Base-by-base conservation (phyloP, 495 filamentous ascomycete species). In the Terfezia boudieri region DNA sequence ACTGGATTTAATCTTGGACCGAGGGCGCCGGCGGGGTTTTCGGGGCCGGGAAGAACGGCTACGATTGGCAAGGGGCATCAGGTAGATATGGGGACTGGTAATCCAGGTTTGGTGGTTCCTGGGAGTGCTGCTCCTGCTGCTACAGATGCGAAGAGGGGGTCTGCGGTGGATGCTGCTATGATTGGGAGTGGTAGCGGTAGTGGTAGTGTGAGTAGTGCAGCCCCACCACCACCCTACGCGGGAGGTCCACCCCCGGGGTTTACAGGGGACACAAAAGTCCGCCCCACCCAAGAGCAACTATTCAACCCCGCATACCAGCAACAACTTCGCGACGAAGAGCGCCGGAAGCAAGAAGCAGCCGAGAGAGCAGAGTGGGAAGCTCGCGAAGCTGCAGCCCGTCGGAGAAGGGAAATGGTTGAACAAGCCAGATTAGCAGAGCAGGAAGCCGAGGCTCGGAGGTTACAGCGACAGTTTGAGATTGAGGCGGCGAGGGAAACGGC, bases 1-100 rank as follows among this genome's bases (percentile, higher is more conserved):
- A 80, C 89, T 58, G 69, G 77, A 0, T 98, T 96, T 70, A 90
- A 93, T 63, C 74, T 93, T 37, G 68, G 69, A n/a, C 73, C 76
- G 14, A 14, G 41, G 7, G 57, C 64, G 11, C 63, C 69, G 2
- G 54, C 55, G 14, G 37, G 51, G 9, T 49, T 52, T 16, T 52
- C 53, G 20, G 56, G 53, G 23, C 57, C 57, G 49, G 56, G 60
- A 14, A 55, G 55, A 2, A 64, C 53, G 12, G 46, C 46, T 2
- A 50, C 43, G 60, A 35, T 37, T 17, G 66, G 70, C 52, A 72
- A 71, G 61, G 57, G n/a, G 59, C 56, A 53, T 36, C 60, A 26
- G 17, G 37, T 8, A 55, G 55, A 52, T 37, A 46, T 48, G 10
- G 50, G 57, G 8, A 32, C 4, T 32, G 26, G 4, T 32, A 32